Conservation (phyloP, 106 monocot species). For the Phalaenopsis equestris region DNA sequence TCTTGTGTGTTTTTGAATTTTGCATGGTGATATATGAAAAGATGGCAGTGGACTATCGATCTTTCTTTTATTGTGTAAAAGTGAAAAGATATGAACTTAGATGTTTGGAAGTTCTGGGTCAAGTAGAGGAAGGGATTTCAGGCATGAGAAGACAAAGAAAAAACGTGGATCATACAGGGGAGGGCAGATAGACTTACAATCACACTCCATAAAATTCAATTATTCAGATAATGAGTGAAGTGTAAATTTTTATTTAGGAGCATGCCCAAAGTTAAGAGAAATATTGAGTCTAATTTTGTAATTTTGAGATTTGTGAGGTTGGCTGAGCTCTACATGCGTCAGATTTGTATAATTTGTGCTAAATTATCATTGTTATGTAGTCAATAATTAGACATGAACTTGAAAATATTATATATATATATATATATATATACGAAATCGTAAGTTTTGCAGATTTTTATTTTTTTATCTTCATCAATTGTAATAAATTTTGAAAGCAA, state of each 20-base stretch:
- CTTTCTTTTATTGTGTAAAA: not conserved
- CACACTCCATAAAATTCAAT: conserved; percentile 83
- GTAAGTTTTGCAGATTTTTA: too few species aligned
- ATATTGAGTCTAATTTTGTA: too few species aligned
- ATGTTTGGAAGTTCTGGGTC: not conserved
- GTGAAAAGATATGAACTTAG: not conserved
- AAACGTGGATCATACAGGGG: conserved; percentile 84
- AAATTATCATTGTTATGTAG: too few species aligned
- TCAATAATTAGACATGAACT: too few species aligned
- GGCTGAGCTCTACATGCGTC: too few species aligned
- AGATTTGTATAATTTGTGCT: too few species aligned
- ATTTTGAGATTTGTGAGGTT: too few species aligned
- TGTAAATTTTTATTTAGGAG: not conserved
- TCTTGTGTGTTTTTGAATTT: not conserved
- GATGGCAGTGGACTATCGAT: not conserved
- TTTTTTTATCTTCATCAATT: too few species aligned
- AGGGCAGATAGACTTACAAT: conserved; percentile 70
- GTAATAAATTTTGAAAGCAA: too few species aligned
- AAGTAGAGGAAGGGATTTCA: conserved; percentile 46
- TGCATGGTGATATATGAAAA: not conserved
- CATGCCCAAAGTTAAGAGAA: too few species aligned
- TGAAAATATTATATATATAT: too few species aligned
- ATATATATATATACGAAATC: too few species aligned
- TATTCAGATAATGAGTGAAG: conserved; percentile 67
- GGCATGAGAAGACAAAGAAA: conserved; percentile 97